Base-by-base conservation (phyloP, 2,329 filamentous ascomycete species). In the Fusarium camptoceras region DNA sequence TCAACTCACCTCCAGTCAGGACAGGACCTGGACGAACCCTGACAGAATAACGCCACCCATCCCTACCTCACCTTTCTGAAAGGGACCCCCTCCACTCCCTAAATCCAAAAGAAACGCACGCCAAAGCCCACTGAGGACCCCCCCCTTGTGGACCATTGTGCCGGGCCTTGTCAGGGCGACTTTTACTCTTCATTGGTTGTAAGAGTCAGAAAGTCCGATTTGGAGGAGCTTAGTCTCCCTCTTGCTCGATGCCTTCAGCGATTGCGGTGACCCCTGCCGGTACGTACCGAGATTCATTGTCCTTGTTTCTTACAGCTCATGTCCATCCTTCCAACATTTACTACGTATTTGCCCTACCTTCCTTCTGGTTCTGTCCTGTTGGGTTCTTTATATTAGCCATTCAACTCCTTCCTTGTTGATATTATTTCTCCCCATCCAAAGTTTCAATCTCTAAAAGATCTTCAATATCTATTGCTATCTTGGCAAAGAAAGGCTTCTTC, bases 241-340 rank as follows among this genome's bases (percentile, higher is more conserved):
- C 59, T 57, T 66, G 43, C 68, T 61, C 73, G 71, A 76, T 76
- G 74, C 74, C 74, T 75, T 76, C 74, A 72, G 74, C 72, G 70
- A 72, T 76, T 67, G 70, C 73, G 49, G 72, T 75, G 59, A 64
- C 70, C 71, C 73, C 71, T 72, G 71, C 68, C 66, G 74, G 74
- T 76, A 59, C 67, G 74, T 76, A 64, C 62, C 55, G 49, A 44
- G 34, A 62, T 70, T 71, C 58, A 62, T 71, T 64, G 50, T 73
- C 55, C 69, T 71, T 70, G 59, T 71, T 64, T 66, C 64, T 69
- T 61, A 53, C 55, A 70, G 53, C 51, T 59, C 31, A 37, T n/a
- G 49, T 27, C 14, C 47, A 50, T 50, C 25, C 37, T 66, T 59
- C 55, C 61, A 66, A 54, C 55, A 64, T 24, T 43, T 34, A 59